Conservation (phyloP, 331 rosid genomes). For the Stylosanthes scabra region DNA sequence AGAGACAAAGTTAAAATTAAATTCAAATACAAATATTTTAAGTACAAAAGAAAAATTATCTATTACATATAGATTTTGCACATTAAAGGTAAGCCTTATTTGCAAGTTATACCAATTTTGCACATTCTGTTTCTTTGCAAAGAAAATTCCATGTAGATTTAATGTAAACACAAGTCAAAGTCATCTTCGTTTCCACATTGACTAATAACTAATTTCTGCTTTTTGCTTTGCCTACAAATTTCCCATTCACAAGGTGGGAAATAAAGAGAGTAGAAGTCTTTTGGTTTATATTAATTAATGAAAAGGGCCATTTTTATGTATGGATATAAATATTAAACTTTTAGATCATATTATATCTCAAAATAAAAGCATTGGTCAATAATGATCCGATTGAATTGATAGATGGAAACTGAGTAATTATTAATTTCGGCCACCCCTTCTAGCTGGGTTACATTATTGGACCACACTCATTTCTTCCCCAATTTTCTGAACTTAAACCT, state of each 20-base stretch:
- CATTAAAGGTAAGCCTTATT: not conserved
- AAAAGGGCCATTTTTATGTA: no score
- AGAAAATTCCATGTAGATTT: slow-evolving; percentile 1
- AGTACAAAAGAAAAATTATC: no score
- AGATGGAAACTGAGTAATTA: not conserved
- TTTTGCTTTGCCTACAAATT: not conserved
- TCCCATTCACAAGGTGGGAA: not conserved
- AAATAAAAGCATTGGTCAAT: not conserved
- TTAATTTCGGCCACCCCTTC: not conserved
- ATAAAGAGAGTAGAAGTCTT: not conserved
- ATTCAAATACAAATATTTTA: no score
- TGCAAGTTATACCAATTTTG: not conserved
- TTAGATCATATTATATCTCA: not conserved
- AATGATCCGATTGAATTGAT: not conserved
- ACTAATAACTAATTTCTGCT: not conserved
- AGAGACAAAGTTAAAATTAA: no score
- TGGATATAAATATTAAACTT: no score
- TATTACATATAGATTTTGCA: no score
- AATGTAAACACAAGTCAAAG: not conserved
- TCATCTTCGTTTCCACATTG: not conserved
- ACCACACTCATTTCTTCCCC: not conserved
- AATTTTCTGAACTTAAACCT: not conserved
- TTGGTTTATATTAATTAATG: not conserved
- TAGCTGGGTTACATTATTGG: not conserved
- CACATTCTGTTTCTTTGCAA: not conserved